phyloP scores from a whole-genome alignment of 2,329 filamentous ascomycete species.

The Xylaria sp. region DNA sequence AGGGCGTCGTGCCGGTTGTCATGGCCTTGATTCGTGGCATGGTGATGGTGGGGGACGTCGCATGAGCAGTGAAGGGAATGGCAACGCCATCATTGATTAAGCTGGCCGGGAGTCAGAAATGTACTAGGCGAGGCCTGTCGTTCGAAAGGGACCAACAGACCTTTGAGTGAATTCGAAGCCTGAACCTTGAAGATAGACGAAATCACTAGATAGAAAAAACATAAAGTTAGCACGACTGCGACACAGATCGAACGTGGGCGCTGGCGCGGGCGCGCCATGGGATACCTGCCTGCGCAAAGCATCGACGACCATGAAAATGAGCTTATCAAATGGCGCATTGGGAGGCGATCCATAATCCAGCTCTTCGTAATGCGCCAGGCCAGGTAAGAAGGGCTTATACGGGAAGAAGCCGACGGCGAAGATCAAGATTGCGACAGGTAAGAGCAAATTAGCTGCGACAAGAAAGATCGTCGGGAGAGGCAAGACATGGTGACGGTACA shows the following conservation, averaged over 20 bases:
- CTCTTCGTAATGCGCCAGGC: constrained; percentile 76
- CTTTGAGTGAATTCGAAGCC: constrained; percentile 90
- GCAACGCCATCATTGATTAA: constrained; percentile 86
- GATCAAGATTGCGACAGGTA: constrained; percentile 77
- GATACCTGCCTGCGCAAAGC: constrained; percentile 80
- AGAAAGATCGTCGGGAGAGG: constrained; percentile 59
- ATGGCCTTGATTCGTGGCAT: constrained; percentile 98
- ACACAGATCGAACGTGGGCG: background rate
- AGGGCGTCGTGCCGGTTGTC: constrained; percentile 97
- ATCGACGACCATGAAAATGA: constrained; percentile 98
- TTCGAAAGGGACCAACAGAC: constrained; percentile 59
- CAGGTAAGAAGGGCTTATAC: constrained; percentile 93
- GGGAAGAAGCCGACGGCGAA: constrained; percentile 97
- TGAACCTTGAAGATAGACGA: constrained; percentile 84
- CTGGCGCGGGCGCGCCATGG: background rate
- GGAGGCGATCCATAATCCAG: constrained; percentile 67
- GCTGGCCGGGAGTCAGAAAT: constrained; percentile 56
- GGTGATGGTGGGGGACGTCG: constrained; percentile 95
- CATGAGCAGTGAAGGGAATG: constrained; percentile 93
- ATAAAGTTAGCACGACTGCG: constrained; percentile 29
- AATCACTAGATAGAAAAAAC: constrained; percentile 71
- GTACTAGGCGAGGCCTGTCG: background rate
- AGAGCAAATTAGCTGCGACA: constrained; percentile 77
- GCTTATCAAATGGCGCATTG: constrained; percentile 81
- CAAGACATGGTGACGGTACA: constrained; percentile 47